Percentiles rank a stretch among this genome's conserved stretches.
Conservation (phyloP, 768 basidiomycete genomes). For the Sutorius australiensis region DNA sequence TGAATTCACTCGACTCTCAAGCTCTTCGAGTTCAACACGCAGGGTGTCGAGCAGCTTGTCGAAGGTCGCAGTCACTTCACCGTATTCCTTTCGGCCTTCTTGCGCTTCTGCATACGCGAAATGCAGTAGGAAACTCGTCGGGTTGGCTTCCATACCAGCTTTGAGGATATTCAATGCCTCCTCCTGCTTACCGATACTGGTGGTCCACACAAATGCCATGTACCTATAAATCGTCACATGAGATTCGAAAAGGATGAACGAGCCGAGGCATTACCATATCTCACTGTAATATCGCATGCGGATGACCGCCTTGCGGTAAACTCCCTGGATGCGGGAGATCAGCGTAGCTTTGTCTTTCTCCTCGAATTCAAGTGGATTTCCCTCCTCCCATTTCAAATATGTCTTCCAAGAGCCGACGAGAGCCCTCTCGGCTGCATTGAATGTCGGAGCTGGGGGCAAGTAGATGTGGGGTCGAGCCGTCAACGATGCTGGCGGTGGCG, state of each 20-base stretch:
- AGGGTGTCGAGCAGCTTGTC: conserved; percentile 69
- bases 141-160: conserved; percentile 85
- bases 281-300: conserved; percentile 94
- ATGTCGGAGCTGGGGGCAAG: conserved; percentile 69
- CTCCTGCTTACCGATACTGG: conserved; percentile 68
- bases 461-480: conserved; percentile 44
- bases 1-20: conserved; percentile 45
- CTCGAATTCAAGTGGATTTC: conserved; percentile 90
- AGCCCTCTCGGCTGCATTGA: conserved; percentile 65
- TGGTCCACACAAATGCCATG: conserved; percentile 86
- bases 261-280: conserved; percentile 62
- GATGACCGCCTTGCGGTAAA: conserved; percentile 85
- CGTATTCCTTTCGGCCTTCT: conserved; percentile 59
- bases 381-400: conserved; percentile 94
- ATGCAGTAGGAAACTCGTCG: conserved; percentile 83
- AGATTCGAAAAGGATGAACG: conserved; percentile 2
- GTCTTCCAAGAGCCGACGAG: conserved; percentile 85
- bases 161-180: conserved; percentile 80
- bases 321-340: conserved; percentile 68
- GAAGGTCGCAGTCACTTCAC: conserved; percentile 69
- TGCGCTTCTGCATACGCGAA: conserved; percentile 81
- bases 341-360: conserved; percentile 70
- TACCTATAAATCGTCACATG: conserved; percentile 53
- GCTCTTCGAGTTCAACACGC: conserved; percentile 55
- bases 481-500: conserved; percentile 43